Evolutionary conservation across 352 stramenopile species (phyloP).

Genomic region (Phytophthora megakarya): DNA sequence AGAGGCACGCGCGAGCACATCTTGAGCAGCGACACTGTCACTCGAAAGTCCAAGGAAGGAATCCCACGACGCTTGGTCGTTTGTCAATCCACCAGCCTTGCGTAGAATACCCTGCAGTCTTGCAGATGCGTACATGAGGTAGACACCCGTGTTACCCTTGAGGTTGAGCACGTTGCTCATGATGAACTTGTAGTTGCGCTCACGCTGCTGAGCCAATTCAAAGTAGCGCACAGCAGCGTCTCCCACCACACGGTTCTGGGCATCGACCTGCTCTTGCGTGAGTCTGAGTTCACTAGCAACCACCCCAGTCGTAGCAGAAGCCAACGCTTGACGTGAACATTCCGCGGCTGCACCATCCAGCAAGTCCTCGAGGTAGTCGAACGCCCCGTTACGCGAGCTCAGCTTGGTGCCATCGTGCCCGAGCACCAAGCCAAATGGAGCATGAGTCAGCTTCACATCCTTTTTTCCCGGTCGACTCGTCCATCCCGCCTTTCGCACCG

Average conservation of each 20-base stretch:
- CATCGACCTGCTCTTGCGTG: conserved; percentile 28
- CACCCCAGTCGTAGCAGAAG: conserved; percentile 34
- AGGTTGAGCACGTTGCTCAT: conserved; percentile 83
- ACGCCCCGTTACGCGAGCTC: conserved; percentile 81
- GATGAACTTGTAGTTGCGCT: conserved; percentile 87
- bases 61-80: conserved; percentile 23
- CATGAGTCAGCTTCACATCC: conserved; percentile 67
- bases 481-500: conserved; percentile 60
- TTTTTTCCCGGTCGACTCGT: conserved; percentile 29
- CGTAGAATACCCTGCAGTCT: conserved; percentile 76
- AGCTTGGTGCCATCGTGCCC: conserved; percentile 80
- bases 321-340: conserved; percentile 64
- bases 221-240: conserved; percentile 86
- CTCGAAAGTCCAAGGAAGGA: conserved; percentile 37
- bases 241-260: conserved; percentile 62
- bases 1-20: conserved; percentile 50
- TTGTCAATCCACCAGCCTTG: conserved; percentile 44
- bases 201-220: conserved; percentile 81
- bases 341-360: conserved; percentile 68
- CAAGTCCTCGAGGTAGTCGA: conserved; percentile 79
- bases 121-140: conserved; percentile 82
- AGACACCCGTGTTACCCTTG: conserved; percentile 86
- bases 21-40: conserved; percentile 29
- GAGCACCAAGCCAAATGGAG: conserved; percentile 81
- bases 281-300: conserved; percentile 31